These are phyloP conservation scores for Hordeum vulgare DNA, from an alignment of 176 grass and related monocot species.

Conservation along the genomic window DNA sequence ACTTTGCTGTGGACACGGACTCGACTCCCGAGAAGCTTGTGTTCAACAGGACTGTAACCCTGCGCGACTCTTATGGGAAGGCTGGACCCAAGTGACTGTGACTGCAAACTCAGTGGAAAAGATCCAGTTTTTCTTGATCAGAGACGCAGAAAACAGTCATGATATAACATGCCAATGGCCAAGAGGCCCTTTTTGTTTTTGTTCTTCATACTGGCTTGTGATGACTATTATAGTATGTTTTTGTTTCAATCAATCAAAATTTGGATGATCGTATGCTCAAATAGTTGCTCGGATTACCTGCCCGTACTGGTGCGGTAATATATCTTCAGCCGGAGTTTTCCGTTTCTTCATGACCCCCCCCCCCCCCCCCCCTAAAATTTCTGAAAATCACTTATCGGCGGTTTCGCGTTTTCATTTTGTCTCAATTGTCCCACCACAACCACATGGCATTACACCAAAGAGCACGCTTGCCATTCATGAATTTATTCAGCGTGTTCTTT, in stretches of 20 bases:
- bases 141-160: not conserved
- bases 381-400: too few relatives aligned
- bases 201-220: not conserved
- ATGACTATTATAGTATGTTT: not conserved
- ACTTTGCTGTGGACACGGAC: conserved; percentile 79
- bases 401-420: too few relatives aligned
- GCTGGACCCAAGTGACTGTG: conserved; percentile 40
- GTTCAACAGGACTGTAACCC: conserved; percentile 86
- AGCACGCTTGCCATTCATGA: too few relatives aligned
- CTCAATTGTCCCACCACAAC: too few relatives aligned
- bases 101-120: not conserved
- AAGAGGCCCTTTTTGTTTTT: not conserved
- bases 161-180: not conserved
- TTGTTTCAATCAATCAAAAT: not conserved
- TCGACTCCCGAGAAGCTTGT: conserved; percentile 55
- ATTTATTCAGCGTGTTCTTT: too few relatives aligned
- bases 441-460: too few relatives aligned
- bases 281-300: not conserved
- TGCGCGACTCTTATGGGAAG: conserved; percentile 83
- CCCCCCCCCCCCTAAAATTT: too few relatives aligned
- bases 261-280: not conserved
- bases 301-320: too few relatives aligned
- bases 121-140: not conserved
- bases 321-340: too few relatives aligned
- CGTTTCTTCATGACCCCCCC: too few relatives aligned